Evolutionary conservation across 1,139 yeast species (phyloP), one percentile per base, ranked within the genome.

Genomic region (Meyerozyma guilliermondii): DNA sequence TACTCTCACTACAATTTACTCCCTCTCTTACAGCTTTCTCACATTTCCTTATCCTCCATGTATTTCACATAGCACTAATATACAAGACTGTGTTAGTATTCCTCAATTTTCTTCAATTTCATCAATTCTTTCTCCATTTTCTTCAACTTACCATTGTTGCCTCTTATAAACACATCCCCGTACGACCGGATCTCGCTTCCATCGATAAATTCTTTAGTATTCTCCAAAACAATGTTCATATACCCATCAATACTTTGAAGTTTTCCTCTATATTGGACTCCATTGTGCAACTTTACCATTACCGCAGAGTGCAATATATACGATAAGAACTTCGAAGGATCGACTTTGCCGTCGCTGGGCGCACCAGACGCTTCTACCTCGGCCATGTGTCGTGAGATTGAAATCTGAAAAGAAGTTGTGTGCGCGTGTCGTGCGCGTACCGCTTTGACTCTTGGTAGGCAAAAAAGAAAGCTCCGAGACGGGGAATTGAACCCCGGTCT

Each of bases 241-340:
- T 83, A 94, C 13, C 98, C 98, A 59, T 92, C 99, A 44, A 92
- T 91, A 39, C 96, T 87, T 54, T 87, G 94, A 46, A 92, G 74
- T 46, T 70, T 76, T 13, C 88, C 87, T 48, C 60, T 54, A 63
- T 89, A 92, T 49, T 87, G 87, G 46, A 91, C 81, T 11, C 97
- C 98, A 34, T 94, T 87, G 59, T 83, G 81, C 45, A 91, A 77
- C 60, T 87, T 88, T 24, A 94, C 97, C 39, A 81, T 71, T 30
- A 92, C 98, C 23, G 79, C 72, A 44, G 82, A 76, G 35, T 96
- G 95, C 34, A 87, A 81, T 50, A 92, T 84, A 42, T 81, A 83
- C 38, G 87, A 72, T 39, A 92, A 74, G 58, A 92, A 92, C 43
- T 79, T 76, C n/a, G 96, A 81, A 24, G 97, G 84, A 46, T 78